Evolutionary conservation across 495 filamentous ascomycete genomes (phyloP), one percentile per base, ranked within the genome.

Genomic region (Penicillium psychrofluorescens): DNA sequence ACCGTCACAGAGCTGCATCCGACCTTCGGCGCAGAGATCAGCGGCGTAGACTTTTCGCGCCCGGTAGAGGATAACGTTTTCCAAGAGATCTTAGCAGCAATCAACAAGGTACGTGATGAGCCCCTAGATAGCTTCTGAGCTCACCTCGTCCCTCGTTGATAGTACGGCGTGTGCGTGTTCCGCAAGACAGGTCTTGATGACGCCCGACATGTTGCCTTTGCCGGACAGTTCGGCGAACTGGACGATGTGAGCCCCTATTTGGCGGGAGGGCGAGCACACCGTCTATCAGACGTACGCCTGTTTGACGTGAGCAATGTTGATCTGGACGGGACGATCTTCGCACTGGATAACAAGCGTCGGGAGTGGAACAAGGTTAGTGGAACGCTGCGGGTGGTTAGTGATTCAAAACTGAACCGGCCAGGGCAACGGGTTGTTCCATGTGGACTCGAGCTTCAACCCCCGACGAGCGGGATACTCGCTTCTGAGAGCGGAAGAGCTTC

Each of bases 381-480:
- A 22, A 22, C 6, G 22, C 22, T 22, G 22, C 6, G 4, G 22
- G 22, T 6, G 22, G 22, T 22, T 22, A 6, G 22, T 22, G 22
- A 22, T 22, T 22, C 22, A 22, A 6, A 12, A 15, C 14, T 15
- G 14, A 40, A 11, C 29, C 22, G 13, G 6, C 9, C 35, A 71
- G 40, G 76, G 77, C 32, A 83, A 83, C 49, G 62, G 57, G 7
- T 61, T 81, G n/a, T 83, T 75, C 56, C 79, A 83, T 50, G 70
- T 70, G 6, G 79, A 82, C 54, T 74, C 70, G 12, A 67, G 66
- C 11, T 83, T 79, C 58, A 82, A 83, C 53, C 78, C 78, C 8
- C 74, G 76, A 0, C 71, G 79, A 22, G 75, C 78, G 1, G 62
- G 58, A 10, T 75, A 74, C 63, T 79, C 75, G 11, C 56, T 80